phyloP scores from a whole-genome alignment of 208 protist genomes.

The Sergeia podlipaevii region DNA sequence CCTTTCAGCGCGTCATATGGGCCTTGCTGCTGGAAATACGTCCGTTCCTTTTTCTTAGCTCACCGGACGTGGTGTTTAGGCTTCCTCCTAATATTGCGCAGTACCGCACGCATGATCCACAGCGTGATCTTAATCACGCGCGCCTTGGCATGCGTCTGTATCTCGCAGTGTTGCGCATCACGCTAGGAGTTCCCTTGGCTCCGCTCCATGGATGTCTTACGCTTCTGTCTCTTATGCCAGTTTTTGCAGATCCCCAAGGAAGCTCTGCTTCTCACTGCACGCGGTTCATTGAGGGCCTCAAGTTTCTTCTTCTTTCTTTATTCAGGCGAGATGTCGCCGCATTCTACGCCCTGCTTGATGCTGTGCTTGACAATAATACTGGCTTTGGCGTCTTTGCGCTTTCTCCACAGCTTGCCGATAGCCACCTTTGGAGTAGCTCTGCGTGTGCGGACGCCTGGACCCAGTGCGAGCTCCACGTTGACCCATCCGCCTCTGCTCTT shows the following conservation, averaged over 20 bases:
- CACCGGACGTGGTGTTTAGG: not conserved
- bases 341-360: too few species aligned
- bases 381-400: too few species aligned
- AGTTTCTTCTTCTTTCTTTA: conserved; percentile 21
- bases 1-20: conserved; percentile 32
- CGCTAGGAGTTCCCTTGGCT: conserved; percentile 27
- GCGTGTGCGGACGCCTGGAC: too few species aligned
- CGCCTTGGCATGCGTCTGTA: conserved; percentile 53
- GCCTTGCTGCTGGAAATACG: conserved; percentile 45
- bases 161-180: conserved; percentile 42
- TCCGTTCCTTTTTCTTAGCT: conserved; percentile 40
- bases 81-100: conserved; percentile 6
- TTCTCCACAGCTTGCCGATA: too few species aligned
- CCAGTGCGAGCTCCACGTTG: too few species aligned
- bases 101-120: conserved; percentile 18
- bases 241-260: conserved; percentile 26
- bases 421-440: too few species aligned
- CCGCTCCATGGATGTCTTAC: conserved; percentile 48
- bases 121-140: conserved; percentile 29
- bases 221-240: conserved; percentile 49
- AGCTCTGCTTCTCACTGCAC: conserved; percentile 9
- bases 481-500: too few species aligned
- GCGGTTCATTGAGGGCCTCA: conserved; percentile 29
- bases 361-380: too few species aligned
- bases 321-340: conserved; percentile 4